phyloP scores from a whole-genome alignment of 1,284 basidiomycete species.

The Cutaneotrichosporon sp. region DNA sequence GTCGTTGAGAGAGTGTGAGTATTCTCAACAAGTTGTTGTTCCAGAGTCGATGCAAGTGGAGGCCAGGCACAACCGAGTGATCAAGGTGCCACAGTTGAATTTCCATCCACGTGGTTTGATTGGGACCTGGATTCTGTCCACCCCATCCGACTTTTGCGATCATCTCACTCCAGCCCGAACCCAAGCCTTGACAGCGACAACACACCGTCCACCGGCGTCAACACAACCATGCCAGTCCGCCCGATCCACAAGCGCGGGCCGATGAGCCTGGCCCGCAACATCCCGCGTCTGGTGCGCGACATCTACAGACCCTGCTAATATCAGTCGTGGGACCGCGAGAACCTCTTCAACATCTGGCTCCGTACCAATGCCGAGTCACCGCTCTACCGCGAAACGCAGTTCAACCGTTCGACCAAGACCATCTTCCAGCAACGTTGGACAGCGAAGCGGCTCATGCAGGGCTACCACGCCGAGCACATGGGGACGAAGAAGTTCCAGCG shows the following conservation, averaged over 20 bases:
- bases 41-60: background rate
- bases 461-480: slow-evolving; percentile 95
- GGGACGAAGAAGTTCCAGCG: slow-evolving; percentile 90
- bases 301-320: background rate
- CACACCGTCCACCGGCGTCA: slow-evolving; percentile 6
- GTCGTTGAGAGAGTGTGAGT: no score
- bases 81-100: slow-evolving; percentile 8
- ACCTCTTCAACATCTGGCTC: slow-evolving; percentile 75
- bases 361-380: slow-evolving; percentile 59
- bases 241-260: slow-evolving; percentile 14
- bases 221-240: slow-evolving; percentile 26
- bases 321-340: slow-evolving; percentile 77
- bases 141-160: slow-evolving; percentile 22
- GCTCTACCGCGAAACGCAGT: slow-evolving; percentile 58
- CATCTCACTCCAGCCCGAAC: background rate
- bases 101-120: slow-evolving; percentile 11
- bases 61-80: background rate
- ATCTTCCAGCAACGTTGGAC: slow-evolving; percentile 92
- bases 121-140: background rate
- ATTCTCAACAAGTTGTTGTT: no score
- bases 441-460: slow-evolving; percentile 84
- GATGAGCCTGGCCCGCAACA: slow-evolving; percentile 44
- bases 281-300: slow-evolving; percentile 51
- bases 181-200: slow-evolving; percentile 5
- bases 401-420: slow-evolving; percentile 63